phyloP scores from a whole-genome alignment of 2,329 filamentous ascomycete genomes.

The Colletotrichum tabaci region DNA sequence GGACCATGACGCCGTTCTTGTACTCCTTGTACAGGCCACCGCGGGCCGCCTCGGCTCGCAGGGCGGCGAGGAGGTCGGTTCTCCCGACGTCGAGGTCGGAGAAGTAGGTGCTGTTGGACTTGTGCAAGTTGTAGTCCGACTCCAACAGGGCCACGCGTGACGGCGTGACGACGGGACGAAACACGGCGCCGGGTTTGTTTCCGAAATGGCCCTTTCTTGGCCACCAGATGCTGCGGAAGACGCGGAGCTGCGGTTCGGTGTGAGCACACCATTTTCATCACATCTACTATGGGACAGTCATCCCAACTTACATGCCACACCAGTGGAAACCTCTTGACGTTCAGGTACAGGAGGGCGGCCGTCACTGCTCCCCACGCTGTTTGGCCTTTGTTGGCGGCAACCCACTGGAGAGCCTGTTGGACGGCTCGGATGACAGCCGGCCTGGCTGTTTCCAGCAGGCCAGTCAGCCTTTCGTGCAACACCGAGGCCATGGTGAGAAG shows the following conservation, averaged over 20 bases:
- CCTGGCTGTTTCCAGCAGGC: background rate
- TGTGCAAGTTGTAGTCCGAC: conserved; percentile 82
- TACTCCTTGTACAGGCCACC: conserved; percentile 56
- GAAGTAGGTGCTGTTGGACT: conserved; percentile 81
- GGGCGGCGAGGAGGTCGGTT: conserved; percentile 56
- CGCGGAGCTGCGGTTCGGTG: conserved; percentile 47
- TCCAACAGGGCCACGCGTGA: conserved; percentile 73
- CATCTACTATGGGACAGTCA: background rate
- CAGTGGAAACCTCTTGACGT: conserved; percentile 3
- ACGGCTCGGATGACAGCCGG: background rate
- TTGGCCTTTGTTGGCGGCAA: background rate
- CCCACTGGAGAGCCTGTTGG: background rate
- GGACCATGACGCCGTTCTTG: conserved; percentile 68
- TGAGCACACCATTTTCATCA: background rate
- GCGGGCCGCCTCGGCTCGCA: conserved; percentile 27
- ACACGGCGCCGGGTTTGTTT: conserved; percentile 49
- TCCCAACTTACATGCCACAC: conserved; percentile 3
- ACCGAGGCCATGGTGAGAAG: background rate
- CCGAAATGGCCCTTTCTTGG: conserved; percentile 46
- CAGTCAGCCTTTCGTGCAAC: background rate
- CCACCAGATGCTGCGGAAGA: conserved; percentile 54
- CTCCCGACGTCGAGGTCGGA: conserved; percentile 73
- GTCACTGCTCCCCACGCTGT: background rate
- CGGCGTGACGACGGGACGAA: conserved; percentile 70
- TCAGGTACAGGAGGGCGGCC: background rate